Evolutionary conservation across 1,284 basidiomycete genomes (phyloP), one percentile per base, ranked within the genome.

Genomic region (Pyrrhoderma noxium): DNA sequence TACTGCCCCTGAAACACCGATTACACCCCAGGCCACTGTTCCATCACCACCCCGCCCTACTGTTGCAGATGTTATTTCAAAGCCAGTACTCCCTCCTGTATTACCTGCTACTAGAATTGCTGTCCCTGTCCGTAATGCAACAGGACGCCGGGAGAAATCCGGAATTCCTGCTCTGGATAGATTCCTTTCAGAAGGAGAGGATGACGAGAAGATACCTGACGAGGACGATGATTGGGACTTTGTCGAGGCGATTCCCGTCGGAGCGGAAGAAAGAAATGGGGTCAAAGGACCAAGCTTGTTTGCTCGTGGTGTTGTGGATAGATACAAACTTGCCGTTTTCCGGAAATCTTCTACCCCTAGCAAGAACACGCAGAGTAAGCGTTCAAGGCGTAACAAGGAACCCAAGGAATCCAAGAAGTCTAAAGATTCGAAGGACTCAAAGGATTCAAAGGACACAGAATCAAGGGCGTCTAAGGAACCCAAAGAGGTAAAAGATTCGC

Each of bases 201-300:
- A 82, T 50, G 80, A 78, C 52, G 79, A 80, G 45, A 77, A 75
- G 37, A 75, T 77, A 59, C 72, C 77, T 39, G 79, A 82, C 21
- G 82, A 83, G 48, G 85, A 88, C 49, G 85, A 88, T 47, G 89
- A 91, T 55, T 92, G 89, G 89, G 89, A 91, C 73, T 80, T 92
- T 55, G 76, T 92, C 52, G 89, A 91, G 59, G 77, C 78, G 36
- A 64, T 64, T 1, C 64, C 63, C 53, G 80, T 69, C 13, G 85
- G 85, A 58, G 80, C 79, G 16, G 85, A 89, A 62, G 88, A 91
- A 55, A 73, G 79, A 52, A 90, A 91, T 58, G 88, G 87, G 8
- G 69, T 79, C 35, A 81, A 81, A 61, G 85, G 79, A 4, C 79
- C 79, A 31, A 90, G 82, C 62, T 70, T 90, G 44, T 91, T 91